Evolutionary conservation across 768 basidiomycete genomes (phyloP).

Genomic region (Mycena galericulata): DNA sequence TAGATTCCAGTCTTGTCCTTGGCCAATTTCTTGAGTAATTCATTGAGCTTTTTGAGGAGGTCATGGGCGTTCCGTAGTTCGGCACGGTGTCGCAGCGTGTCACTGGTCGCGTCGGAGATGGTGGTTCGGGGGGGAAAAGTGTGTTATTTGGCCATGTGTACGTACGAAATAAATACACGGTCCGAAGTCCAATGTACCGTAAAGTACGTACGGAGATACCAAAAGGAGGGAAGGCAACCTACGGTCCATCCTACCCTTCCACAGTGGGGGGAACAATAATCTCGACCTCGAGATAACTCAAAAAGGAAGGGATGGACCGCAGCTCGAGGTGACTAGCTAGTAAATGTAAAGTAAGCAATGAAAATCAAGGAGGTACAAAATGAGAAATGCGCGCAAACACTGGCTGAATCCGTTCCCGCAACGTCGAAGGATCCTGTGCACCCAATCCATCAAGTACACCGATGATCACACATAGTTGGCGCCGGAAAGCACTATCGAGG

Average conservation of each 20-base stretch:
- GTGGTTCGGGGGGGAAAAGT: too few species aligned
- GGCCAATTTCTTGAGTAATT: too few species aligned
- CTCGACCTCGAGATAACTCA: background rate
- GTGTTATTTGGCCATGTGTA: too few species aligned
- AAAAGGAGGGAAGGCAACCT: too few species aligned
- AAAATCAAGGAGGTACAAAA: background rate
- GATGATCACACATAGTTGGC: background rate
- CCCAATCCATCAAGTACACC: background rate
- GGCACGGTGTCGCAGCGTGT: too few species aligned
- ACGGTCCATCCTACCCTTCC: constrained; percentile 3
- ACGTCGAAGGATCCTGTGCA: background rate
- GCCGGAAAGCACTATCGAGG: background rate
- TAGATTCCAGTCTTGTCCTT: too few species aligned
- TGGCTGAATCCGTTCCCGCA: background rate
- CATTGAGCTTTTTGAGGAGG: too few species aligned
- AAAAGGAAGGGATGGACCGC: background rate
- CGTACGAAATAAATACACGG: too few species aligned
- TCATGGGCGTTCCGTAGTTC: too few species aligned
- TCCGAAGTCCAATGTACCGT: too few species aligned
- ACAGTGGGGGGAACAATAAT: constrained; percentile 4
- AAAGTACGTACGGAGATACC: too few species aligned
- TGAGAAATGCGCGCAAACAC: background rate
- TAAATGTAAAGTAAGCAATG: background rate
- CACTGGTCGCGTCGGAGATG: too few species aligned
- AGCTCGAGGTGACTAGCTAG: background rate